Conservation (phyloP, 495 filamentous ascomycete species). For the Podospora pseudoanserina region DNA sequence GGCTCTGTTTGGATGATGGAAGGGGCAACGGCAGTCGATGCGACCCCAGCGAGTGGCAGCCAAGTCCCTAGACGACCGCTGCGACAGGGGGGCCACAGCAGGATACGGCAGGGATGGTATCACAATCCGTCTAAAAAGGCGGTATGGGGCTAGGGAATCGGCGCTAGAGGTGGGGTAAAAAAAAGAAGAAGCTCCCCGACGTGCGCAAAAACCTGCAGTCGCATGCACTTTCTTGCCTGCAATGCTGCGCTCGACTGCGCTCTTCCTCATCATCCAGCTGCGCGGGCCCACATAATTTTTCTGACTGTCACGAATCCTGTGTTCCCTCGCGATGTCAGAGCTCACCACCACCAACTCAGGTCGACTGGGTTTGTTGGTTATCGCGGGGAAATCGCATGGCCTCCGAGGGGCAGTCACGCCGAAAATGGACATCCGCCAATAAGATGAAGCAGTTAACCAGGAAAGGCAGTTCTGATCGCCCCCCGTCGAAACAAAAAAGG, state of each 20-base stretch:
- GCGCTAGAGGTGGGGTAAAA: constrained; percentile 8
- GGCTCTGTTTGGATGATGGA: constrained; percentile 24
- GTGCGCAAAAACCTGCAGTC: constrained; percentile 4
- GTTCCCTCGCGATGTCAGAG: not conserved
- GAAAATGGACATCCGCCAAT: not conserved
- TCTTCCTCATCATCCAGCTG: constrained; percentile 6
- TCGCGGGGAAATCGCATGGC: not conserved
- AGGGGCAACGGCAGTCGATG: constrained; percentile 31
- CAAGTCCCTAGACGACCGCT: constrained; percentile 16
- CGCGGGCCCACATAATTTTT: constrained; percentile 18
- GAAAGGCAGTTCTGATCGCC: not conserved
- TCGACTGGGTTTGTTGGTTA: not conserved
- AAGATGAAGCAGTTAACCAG: not conserved
- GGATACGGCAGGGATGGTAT: constrained; percentile 7
- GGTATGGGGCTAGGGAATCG: constrained; percentile 34
- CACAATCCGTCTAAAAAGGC: constrained; percentile 24
- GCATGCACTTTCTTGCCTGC: constrained; percentile 7
- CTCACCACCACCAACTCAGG: not conserved
- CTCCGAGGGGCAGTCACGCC: not conserved
- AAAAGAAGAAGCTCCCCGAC: not conserved
- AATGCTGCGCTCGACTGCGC: not conserved
- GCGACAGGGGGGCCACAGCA: constrained; percentile 10
- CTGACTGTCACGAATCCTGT: constrained; percentile 5
- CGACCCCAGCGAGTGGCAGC: constrained; percentile 11
- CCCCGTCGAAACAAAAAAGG: not conserved